Base-by-base conservation (phyloP, 2,329 filamentous ascomycete species). In the Orbilia javanica region DNA sequence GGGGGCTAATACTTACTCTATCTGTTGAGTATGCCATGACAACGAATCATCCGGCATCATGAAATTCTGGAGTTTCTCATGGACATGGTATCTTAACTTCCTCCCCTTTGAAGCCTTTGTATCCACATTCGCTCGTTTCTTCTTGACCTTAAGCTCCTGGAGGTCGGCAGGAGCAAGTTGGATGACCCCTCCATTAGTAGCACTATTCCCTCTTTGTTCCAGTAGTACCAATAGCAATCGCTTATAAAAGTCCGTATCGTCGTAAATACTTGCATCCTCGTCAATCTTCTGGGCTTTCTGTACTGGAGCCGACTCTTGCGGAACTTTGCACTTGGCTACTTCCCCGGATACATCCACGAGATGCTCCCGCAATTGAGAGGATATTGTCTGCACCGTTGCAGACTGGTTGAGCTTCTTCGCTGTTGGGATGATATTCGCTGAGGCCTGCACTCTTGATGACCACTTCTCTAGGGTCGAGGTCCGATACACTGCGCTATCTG, bases 41-140 rank as follows among this genome's bases (percentile, higher is more conserved):
- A 91, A 88, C 66, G 93, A 87, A 83, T 97, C 92, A 83, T 97
- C 93, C 0, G 94, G 91, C 10, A 94, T 94, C 94, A 97, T 97
- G 83, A 98, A 98, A 84, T 97, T 97, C 85, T 97, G 93, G 82
- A 99, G 85, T 86, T 98, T 98, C 86, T 98, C 95, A 83, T 98
- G 94, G 53, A 97, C 93, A 15, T 93, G 96, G 85, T 95, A 99
- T 44, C 93, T 88, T 88, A 99, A 89, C 86, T 97, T 97, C 62
- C 96, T 88, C 4, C 96, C 96, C 85, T 98, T 98, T 83, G 93
- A 97, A 0, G 96, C 96, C 83, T 94, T 96, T 20, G 94, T 94
- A 84, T 99, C 96, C 3, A 98, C 92, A 31, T 91, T 89, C 83
- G 93, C 92, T 85, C 92, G 92, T 74, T 91, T 88, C 82, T 94